Evolutionary conservation across 495 filamentous ascomycete genomes (phyloP), one percentile per base, ranked within the genome.

Genomic region (Trichoderma asperelloides): DNA sequence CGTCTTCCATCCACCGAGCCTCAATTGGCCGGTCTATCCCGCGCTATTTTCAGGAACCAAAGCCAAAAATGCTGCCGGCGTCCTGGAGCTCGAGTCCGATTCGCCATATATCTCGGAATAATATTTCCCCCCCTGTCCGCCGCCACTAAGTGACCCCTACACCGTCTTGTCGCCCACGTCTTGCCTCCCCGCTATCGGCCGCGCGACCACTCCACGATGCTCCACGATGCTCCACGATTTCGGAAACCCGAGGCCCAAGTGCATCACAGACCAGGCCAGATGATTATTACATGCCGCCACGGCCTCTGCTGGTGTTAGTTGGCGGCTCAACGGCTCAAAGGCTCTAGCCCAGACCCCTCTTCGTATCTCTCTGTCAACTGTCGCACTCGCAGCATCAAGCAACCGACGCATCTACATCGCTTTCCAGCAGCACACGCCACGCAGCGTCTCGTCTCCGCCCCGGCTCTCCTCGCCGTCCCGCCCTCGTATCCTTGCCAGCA

Each of bases 211-310:
- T 60, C 55, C 55, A 60, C 55, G 55, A 60, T 60, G 55, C 55
- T 60, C 55, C 55, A 60, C 55, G 55, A 60, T 60, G 55, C 55
- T 60, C 55, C 55, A 60, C 55, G 55, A 60, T 60, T 37, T 30
- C 55, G 27, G 55, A 60, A 12, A 16, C 55, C 47, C 16, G 47
- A 51, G 47, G 47, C 47, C 47, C 47, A 51, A 51, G n/a, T 21
- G 18, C 33, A 21, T 51, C 47, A 9, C 18, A 23, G 47, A 23
- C 47, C 21, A 9, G 47, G 23, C 33, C 33, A 37, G 33, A 37
- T 37, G 33, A 37, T 8, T 37, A 37, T 8, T 37, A 37, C 33
- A 7, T 37, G 0, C 5, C 30, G 30, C 30, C 5, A 37, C n/a
- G n/a, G n/a, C n/a, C n/a, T n/a, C n/a, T 18, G 47, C 18, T 13